Evolutionary conservation across 108 stramenopile genomes (phyloP).

Genomic region (Cylindrotheca fusiformis): DNA sequence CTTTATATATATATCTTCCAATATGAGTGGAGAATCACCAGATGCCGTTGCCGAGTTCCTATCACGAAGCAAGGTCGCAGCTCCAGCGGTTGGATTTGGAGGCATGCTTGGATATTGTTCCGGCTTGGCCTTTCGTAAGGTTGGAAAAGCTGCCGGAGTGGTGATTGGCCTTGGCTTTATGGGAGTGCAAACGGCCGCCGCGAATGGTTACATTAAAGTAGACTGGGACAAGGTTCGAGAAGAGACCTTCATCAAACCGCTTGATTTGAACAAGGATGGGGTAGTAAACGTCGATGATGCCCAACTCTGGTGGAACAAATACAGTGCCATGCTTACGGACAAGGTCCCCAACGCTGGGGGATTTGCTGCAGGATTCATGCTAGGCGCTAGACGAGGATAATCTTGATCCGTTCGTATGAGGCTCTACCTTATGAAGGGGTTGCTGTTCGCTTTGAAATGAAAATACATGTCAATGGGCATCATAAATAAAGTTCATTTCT

Average conservation of each 20-base stretch:
- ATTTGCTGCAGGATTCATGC: constrained; percentile 83
- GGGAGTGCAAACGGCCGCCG: constrained; percentile 59
- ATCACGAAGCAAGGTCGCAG: constrained; percentile 25
- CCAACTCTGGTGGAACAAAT: constrained; percentile 75
- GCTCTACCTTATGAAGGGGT: no score
- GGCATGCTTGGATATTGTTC: constrained; percentile 85
- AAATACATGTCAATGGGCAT: no score
- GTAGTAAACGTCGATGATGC: constrained; percentile 63
- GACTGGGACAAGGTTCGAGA: constrained; percentile 85
- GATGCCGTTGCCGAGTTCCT: constrained; percentile 9
- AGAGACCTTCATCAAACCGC: constrained; percentile 42
- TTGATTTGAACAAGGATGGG: constrained; percentile 71
- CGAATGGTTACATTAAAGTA: constrained; percentile 74
- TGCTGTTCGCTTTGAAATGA: no score
- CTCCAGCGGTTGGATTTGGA: constrained; percentile 45
- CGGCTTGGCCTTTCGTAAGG: constrained; percentile 77
- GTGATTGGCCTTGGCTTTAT: constrained; percentile 77
- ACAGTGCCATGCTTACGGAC: constrained; percentile 70
- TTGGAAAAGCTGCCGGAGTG: constrained; percentile 76
- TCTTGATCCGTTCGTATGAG: neutral
- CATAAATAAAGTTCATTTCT: no score
- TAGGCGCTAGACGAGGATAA: constrained; percentile 61
- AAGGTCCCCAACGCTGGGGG: constrained; percentile 84
- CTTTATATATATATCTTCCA: no score
- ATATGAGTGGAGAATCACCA: neutral